Evolutionary conservation across 2,329 filamentous ascomycete species (phyloP).

Genomic region (Plectosphaerella plurivora): DNA sequence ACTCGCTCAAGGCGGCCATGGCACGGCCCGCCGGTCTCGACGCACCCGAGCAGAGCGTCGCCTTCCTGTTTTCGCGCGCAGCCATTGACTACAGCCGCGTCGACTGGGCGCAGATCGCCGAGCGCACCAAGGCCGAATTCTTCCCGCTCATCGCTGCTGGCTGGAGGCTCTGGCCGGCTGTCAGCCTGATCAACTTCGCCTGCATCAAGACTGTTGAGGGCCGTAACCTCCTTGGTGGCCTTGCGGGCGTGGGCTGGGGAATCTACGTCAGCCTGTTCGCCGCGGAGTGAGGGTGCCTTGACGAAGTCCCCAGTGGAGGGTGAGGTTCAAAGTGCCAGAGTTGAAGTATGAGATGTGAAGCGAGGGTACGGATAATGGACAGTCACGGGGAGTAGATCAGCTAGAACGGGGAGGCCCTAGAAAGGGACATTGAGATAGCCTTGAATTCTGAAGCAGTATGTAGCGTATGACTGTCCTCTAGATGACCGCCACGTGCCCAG

Average conservation of each 20-base stretch:
- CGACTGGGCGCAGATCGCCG: conserved; percentile 38
- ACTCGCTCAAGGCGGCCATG: conserved; percentile 50
- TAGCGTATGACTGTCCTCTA: neutral
- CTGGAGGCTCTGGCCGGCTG: conserved; percentile 64
- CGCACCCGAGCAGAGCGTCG: conserved; percentile 26
- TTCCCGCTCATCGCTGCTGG: conserved; percentile 63
- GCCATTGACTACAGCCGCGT: conserved; percentile 41
- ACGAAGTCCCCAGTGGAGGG: too few species aligned
- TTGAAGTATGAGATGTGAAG: too few species aligned
- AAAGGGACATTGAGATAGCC: neutral
- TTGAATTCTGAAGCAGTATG: too few species aligned
- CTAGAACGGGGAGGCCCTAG: too few species aligned
- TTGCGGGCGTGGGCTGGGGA: conserved; percentile 70
- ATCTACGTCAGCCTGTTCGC: conserved; percentile 67
- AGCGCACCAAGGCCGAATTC: conserved; percentile 49
- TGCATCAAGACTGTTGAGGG: conserved; percentile 65
- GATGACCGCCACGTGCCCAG: neutral
- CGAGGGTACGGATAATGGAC: too few species aligned
- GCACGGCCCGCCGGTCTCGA: conserved; percentile 22
- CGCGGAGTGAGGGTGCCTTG: conserved; percentile 16
- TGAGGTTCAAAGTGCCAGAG: too few species aligned
- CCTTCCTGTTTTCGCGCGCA: conserved; percentile 23
- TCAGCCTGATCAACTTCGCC: conserved; percentile 67
- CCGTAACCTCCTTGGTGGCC: conserved; percentile 65
- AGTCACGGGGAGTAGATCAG: too few species aligned